These are phyloP conservation scores for Ophiocordyceps unilateralis DNA, from an alignment of 2,329 filamentous ascomycete species.

Conservation along the genomic window DNA sequence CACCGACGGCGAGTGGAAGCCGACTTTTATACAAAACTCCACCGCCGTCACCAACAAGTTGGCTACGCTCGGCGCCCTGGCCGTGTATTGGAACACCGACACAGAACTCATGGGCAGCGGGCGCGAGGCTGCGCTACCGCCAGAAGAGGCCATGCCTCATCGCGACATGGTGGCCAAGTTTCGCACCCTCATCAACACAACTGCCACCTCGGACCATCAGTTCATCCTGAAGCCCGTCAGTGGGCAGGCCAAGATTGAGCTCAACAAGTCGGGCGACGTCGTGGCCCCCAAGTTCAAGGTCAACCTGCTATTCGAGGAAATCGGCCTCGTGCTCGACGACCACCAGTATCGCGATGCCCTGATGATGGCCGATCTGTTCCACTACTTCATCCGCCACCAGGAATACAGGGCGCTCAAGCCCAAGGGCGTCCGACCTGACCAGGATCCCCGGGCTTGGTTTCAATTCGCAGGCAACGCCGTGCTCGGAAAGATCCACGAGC, in stretches of 20 bases:
- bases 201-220: constrained; percentile 48
- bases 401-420: constrained; percentile 91
- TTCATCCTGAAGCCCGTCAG: constrained; percentile 94
- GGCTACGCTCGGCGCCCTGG: constrained; percentile 73
- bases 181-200: constrained; percentile 60
- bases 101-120: constrained; percentile 67
- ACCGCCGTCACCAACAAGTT: constrained; percentile 79
- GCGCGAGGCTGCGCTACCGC: constrained; percentile 37
- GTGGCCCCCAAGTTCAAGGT: constrained; percentile 78
- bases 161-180: constrained; percentile 64
- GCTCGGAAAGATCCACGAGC: constrained; percentile 84
- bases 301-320: constrained; percentile 84
- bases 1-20: constrained; percentile 87
- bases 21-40: constrained; percentile 86
- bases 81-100: constrained; percentile 98
- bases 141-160: constrained; percentile 46
- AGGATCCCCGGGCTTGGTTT: constrained; percentile 86
- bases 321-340: constrained; percentile 93
- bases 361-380: constrained; percentile 97
- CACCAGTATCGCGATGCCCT: constrained; percentile 92
- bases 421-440: constrained; percentile 61
- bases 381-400: constrained; percentile 94
- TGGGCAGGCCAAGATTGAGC: constrained; percentile 81
- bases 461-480: constrained; percentile 81
- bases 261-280: constrained; percentile 78